phyloP scores from a whole-genome alignment of 2,329 filamentous ascomycete genomes.

The Penicillium italicum region DNA sequence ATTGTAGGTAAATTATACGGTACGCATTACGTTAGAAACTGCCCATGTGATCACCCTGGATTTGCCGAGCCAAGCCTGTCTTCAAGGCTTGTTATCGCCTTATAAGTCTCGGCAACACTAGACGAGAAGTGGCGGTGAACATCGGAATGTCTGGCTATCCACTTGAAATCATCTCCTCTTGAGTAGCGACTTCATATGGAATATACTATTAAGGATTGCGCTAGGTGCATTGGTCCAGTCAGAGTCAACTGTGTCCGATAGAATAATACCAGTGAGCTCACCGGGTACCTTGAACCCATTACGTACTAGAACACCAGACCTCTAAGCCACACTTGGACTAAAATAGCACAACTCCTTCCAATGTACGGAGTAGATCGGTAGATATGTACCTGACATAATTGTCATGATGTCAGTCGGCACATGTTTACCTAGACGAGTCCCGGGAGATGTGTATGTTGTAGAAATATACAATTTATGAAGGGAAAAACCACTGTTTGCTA shows the following conservation, averaged over 20 bases:
- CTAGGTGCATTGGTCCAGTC: not conserved
- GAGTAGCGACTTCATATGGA: no score
- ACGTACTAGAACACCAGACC: not conserved
- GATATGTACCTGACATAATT: no score
- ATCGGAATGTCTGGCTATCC: not conserved
- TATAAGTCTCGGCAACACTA: constrained; percentile 16
- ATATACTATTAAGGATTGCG: not conserved
- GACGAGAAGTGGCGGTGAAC: constrained; percentile 17
- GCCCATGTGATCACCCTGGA: not conserved
- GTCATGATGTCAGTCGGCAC: not conserved
- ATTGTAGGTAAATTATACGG: not conserved
- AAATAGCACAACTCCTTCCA: not conserved
- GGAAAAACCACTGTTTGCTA: no score
- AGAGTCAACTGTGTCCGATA: not conserved
- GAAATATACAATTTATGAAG: not conserved
- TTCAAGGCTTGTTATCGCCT: constrained; percentile 27
- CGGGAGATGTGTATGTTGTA: not conserved
- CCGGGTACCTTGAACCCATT: not conserved
- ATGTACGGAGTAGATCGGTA: no score
- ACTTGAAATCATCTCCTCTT: not conserved
- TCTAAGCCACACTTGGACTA: not conserved
- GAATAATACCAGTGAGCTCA: not conserved
- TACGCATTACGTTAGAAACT: not conserved
- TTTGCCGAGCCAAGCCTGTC: constrained; percentile 24
- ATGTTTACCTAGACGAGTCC: not conserved